A percentile compares a stretch with the other conserved stretches of the same genome.
phyloP scores from a whole-genome alignment of 441 rosid species.

The Syzygium malaccense region DNA sequence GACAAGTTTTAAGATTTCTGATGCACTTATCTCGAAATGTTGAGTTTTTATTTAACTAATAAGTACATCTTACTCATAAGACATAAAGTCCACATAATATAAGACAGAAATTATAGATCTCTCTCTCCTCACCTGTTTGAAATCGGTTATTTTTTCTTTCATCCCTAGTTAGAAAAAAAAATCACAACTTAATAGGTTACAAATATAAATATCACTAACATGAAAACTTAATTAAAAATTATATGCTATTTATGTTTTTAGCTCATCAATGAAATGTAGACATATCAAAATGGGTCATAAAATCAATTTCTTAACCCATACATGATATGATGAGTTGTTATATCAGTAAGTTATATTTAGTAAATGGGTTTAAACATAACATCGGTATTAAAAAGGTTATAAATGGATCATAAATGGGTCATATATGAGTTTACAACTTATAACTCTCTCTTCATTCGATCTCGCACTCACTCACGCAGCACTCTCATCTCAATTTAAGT shows the following conservation, averaged over 20 bases:
- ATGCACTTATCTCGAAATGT: background rate
- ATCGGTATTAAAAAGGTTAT: too few species aligned
- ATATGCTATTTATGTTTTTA: background rate
- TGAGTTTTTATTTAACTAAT: background rate
- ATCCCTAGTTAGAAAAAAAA: background rate
- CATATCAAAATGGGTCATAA: too few species aligned
- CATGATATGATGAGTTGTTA: too few species aligned
- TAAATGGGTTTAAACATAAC: too few species aligned
- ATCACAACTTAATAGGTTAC: background rate
- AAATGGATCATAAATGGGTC: too few species aligned
- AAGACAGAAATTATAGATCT: background rate
- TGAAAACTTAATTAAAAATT: background rate
- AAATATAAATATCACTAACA: background rate
- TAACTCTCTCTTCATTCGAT: too few species aligned
- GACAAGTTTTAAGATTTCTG: too few species aligned
- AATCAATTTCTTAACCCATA: too few species aligned
- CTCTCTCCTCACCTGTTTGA: background rate
- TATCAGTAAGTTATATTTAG: too few species aligned
- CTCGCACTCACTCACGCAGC: too few species aligned
- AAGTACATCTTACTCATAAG: background rate
- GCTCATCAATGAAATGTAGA: background rate
- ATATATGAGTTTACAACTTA: too few species aligned
- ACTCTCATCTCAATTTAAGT: too few species aligned
- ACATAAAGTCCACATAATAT: background rate
- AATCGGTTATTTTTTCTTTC: background rate